Evolutionary conservation across 495 filamentous ascomycete genomes (phyloP).

Genomic region (Clavariopsis aquatica): DNA sequence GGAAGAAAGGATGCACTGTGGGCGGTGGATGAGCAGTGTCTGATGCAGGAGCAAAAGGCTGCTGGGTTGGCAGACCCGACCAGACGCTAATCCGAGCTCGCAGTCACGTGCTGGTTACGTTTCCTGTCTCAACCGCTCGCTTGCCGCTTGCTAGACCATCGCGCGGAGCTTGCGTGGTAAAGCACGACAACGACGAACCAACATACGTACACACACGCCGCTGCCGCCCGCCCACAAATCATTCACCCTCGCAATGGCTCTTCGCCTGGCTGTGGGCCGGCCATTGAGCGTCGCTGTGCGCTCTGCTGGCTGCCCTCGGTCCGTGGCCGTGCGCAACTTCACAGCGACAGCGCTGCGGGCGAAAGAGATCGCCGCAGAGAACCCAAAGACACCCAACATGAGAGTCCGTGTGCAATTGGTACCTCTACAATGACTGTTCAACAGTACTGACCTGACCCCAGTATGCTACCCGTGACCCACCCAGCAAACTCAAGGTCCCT

Average conservation of each 20-base stretch:
- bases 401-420: slow-evolving; percentile 45
- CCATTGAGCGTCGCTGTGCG: slow-evolving; percentile 35
- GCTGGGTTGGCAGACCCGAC: slow-evolving; percentile 1
- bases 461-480: slow-evolving; percentile 37
- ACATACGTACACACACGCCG: slow-evolving; percentile 14
- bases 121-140: not conserved
- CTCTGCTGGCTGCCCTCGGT: slow-evolving; percentile 27
- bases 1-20: slow-evolving; percentile 21
- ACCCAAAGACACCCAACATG: slow-evolving; percentile 45
- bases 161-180: not conserved
- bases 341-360: slow-evolving; percentile 37
- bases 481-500: slow-evolving; percentile 70
- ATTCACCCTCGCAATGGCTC: slow-evolving; percentile 36
- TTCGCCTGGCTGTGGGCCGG: slow-evolving; percentile 36
- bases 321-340: slow-evolving; percentile 38
- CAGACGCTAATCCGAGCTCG: slow-evolving; percentile 6
- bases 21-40: slow-evolving; percentile 14
- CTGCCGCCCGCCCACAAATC: slow-evolving; percentile 20
- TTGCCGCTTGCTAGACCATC: slow-evolving; percentile 4
- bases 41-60: slow-evolving; percentile 13
- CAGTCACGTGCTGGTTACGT: slow-evolving; percentile 7
- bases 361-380: slow-evolving; percentile 37
- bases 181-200: slow-evolving; percentile 23
- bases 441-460: slow-evolving; percentile 15
- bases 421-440: not conserved